Evolutionary conservation across 495 filamentous ascomycete species (phyloP), one percentile per base, ranked within the genome.

Genomic region (Podospora bellae-mahoneyi): DNA sequence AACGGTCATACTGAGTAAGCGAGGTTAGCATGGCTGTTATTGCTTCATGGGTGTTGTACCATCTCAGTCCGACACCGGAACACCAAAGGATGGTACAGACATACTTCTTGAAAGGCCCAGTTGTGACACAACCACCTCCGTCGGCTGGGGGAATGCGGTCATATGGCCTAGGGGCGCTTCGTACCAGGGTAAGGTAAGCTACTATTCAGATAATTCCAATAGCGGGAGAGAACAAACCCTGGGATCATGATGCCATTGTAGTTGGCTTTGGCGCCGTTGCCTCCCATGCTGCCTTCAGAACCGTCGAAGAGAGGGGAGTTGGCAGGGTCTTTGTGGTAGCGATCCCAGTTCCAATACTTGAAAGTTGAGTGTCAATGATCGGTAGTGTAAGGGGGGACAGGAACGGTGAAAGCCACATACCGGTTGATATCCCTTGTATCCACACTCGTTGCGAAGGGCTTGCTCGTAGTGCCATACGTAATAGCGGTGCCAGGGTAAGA

Each of bases 401-500:
- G 30, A 4, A 32, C 3, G 30, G 30, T 4, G 30, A 32, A 32
- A 32, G 4, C 0, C 39, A 48, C 9, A 13, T 48, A 48, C 39
- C 5, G 74, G 70, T 66, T 78, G 74, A 48, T 68, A 78, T 32
- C 89, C 89, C 2, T 73, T 85, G 74, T 90, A 92, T 39, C 86
- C 87, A 73, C 90, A 92, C 71, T 92, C 89, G 13, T 86, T 83
- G 15, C 86, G 81, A 16, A 92, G 79, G 2, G 86, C 87, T 69
- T 87, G 82, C 73, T 92, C 90, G 69, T 87, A 91, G 5, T 81
- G 77, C 75, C 79, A 87, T 60, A 85, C 79, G 73, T 85, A 92
- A 72, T 90, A 88, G 13, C 90, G 82, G 72, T 92, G 90, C 88
- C 89, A 92, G 2, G 86, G 77, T 5, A 92, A 77, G 76, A 92